A percentile compares a stretch with the other conserved stretches of the same genome.
These are phyloP conservation scores for Diaporthe humulicola DNA, from an alignment of 2,329 filamentous ascomycete species.

Conservation along the genomic window DNA sequence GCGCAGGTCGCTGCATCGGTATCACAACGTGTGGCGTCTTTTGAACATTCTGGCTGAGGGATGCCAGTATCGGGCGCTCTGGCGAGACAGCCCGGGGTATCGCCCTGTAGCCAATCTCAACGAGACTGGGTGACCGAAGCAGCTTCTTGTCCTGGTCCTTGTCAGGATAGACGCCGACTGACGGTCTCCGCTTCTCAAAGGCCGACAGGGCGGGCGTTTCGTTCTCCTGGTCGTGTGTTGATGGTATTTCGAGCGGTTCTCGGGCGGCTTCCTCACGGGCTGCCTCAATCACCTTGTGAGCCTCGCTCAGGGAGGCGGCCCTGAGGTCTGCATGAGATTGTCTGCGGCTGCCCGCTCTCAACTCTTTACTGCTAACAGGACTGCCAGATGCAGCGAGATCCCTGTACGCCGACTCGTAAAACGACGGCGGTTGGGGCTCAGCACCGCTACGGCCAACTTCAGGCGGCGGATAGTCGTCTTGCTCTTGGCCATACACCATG, in stretches of 20 bases:
- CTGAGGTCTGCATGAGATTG: constrained; percentile 54
- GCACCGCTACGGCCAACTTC: constrained; percentile 53
- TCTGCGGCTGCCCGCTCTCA: constrained; percentile 57
- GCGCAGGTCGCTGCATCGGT: constrained; percentile 69
- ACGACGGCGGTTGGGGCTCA: constrained; percentile 56
- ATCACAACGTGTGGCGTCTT: constrained; percentile 67
- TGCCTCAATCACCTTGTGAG: constrained; percentile 49
- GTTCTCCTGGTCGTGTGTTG: constrained; percentile 86
- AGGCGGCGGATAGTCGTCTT: constrained; percentile 54
- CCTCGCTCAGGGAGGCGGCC: constrained; percentile 49
- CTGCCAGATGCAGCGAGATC: constrained; percentile 70
- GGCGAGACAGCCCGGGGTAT: constrained; percentile 59
- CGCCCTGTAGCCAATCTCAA: constrained; percentile 55
- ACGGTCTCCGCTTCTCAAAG: constrained; percentile 72
- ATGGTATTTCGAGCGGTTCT: constrained; percentile 66
- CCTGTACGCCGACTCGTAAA: constrained; percentile 58
- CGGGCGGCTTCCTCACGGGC: constrained; percentile 52
- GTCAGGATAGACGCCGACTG: constrained; percentile 57
- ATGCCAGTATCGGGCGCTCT: constrained; percentile 67
- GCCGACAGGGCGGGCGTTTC: constrained; percentile 72
- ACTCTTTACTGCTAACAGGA: constrained; percentile 64
- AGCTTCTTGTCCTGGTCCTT: constrained; percentile 67
- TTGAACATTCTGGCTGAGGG: constrained; percentile 64
- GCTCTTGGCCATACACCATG: constrained; percentile 56
- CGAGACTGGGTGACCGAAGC: constrained; percentile 60